These are phyloP conservation scores for Starmerella floris DNA, from an alignment of 805 yeast genomes.

Conservation along the genomic window DNA sequence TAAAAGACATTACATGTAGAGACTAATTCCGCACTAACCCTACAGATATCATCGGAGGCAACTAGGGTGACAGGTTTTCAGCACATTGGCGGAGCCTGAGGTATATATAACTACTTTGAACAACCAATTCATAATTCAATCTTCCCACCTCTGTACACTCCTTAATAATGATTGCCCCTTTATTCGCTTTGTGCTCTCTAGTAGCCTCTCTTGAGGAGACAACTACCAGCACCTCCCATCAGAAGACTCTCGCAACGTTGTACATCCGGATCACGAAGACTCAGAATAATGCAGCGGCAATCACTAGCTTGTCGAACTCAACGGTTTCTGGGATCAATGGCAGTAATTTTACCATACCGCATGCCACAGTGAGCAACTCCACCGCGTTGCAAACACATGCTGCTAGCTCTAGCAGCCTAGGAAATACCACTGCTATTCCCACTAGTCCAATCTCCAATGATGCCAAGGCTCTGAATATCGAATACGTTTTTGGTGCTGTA, in stretches of 20 bases:
- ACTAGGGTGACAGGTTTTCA: no score
- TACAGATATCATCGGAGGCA: no score
- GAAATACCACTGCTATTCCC: no score
- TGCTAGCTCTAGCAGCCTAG: not conserved
- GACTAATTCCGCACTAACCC: no score
- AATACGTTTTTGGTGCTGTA: conserved; percentile 5
- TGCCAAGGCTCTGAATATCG: not conserved
- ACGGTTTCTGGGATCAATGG: not conserved
- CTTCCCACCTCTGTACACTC: no score
- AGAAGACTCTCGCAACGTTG: conserved; percentile 7
- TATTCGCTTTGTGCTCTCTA: conserved; percentile 1
- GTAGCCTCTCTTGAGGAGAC: conserved; percentile 1
- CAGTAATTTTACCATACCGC: not conserved
- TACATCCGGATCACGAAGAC: conserved; percentile 9
- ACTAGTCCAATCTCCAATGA: not conserved
- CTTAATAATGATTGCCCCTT: conserved; percentile 2
- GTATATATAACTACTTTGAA: no score
- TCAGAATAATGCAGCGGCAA: not conserved
- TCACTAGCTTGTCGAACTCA: not conserved
- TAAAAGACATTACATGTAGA: no score
- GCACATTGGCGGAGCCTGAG: no score
- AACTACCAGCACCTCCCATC: not conserved
- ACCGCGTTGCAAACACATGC: not conserved
- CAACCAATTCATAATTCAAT: no score
- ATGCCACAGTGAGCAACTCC: not conserved